Percentiles rank a stretch among this genome's conserved stretches.
Evolutionary conservation across 345 rosid species (phyloP).

Genomic region (Mangifera indica): DNA sequence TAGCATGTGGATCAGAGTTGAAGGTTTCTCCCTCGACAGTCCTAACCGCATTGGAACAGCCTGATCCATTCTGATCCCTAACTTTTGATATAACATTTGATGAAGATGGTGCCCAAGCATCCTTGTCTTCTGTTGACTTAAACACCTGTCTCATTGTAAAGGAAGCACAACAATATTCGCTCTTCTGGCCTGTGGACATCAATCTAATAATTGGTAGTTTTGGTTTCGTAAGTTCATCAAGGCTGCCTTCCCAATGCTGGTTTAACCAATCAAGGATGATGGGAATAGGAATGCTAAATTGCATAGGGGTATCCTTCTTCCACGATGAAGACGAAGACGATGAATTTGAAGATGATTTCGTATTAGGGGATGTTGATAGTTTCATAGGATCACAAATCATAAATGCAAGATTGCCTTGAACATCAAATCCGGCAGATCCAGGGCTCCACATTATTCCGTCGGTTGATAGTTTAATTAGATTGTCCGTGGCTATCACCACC

Average conservation of each 20-base stretch:
- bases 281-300: slow-evolving; percentile 92
- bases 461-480: slow-evolving; percentile 82
- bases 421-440: slow-evolving; percentile 96
- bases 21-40: slow-evolving; percentile 46
- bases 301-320: slow-evolving; percentile 66
- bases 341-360: slow-evolving; percentile 64
- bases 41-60: slow-evolving; percentile 38
- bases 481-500: slow-evolving; percentile 90
- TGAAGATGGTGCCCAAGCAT: slow-evolving; percentile 51
- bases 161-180: slow-evolving; percentile 85
- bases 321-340: slow-evolving; percentile 65
- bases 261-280: slow-evolving; percentile 90
- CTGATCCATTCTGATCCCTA: slow-evolving; percentile 42
- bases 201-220: slow-evolving; percentile 80
- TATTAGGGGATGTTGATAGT: slow-evolving; percentile 80
- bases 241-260: slow-evolving; percentile 98
- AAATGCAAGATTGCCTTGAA: slow-evolving; percentile 87
- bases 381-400: slow-evolving; percentile 99
- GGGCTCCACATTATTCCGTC: slow-evolving; percentile 78
- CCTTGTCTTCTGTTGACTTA: slow-evolving; percentile 54
- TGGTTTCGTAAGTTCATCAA: slow-evolving; percentile 82
- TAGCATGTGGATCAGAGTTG: slow-evolving; percentile 38
- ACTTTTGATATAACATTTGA: slow-evolving; percentile 40
- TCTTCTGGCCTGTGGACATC: slow-evolving; percentile 89
- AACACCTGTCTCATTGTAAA: slow-evolving; percentile 80